Evolutionary conservation across 1,284 basidiomycete species (phyloP).

Genomic region (Papiliotrema nemorosa): DNA sequence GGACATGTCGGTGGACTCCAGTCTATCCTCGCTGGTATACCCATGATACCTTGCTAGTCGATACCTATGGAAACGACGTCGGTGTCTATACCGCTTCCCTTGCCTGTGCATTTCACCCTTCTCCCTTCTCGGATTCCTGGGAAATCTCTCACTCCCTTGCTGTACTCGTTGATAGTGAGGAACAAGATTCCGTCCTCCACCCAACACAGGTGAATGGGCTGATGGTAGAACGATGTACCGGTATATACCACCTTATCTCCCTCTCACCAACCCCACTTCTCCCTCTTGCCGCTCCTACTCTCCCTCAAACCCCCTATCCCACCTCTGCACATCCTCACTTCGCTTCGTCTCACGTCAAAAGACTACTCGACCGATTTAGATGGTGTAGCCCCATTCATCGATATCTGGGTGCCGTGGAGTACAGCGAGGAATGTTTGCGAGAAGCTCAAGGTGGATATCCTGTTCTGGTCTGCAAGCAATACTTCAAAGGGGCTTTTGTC

Average conservation of each 20-base stretch:
- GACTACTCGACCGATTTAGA: constrained; percentile 13
- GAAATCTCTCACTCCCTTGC: constrained; percentile 13
- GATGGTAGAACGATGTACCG: constrained; percentile 18
- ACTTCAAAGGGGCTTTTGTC: constrained; percentile 14
- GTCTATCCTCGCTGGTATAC: no score
- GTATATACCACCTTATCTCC: constrained; percentile 24
- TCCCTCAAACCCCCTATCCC: constrained; percentile 9
- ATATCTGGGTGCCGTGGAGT: constrained; percentile 20
- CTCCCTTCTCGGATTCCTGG: constrained; percentile 18
- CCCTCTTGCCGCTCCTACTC: constrained; percentile 24
- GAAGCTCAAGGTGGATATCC: constrained; percentile 7
- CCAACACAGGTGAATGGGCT: no score
- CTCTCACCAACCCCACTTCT: constrained; percentile 19
- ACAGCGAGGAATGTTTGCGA: constrained; percentile 11
- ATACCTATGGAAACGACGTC: no score
- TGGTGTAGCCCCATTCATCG: constrained; percentile 20
- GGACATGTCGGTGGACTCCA: no score
- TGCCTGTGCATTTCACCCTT: constrained; percentile 21
- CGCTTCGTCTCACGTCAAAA: constrained; percentile 4
- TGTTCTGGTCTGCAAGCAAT: constrained; percentile 18
- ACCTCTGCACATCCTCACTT: constrained; percentile 12
- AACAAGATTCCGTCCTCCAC: neutral
- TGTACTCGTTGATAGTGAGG: constrained; percentile 22
- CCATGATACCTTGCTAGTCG: no score
- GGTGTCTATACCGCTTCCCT: constrained; percentile 18